Base-by-base conservation (phyloP, 345 rosid species). In the Pistacia integerrima region DNA sequence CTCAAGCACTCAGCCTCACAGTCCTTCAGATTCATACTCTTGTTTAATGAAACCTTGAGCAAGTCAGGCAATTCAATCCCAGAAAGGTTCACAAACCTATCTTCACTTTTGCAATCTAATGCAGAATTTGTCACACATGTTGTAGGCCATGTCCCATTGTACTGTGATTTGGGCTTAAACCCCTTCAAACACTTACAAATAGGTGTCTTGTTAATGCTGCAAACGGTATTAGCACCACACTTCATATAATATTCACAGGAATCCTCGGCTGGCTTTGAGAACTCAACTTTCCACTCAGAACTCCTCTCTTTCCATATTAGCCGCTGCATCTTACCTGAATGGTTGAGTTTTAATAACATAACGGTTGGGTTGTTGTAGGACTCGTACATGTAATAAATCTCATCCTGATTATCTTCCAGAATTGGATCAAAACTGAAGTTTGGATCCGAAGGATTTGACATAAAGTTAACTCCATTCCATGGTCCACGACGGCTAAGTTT, bases 401-500 rank as follows among this genome's bases (percentile, higher is more conserved):
- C 82, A 1, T 70, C 49, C 48, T 65, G 11, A 41, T 74, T 38
- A 0, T 76, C 36, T 3, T 74, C 51, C 75, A 83, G 66, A 36
- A 6, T 38, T 74, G 78, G 20, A 38, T 66, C 0, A 83, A 66
- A 36, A 63, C 11, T 57, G 22, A 38, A 35, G 11, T 18, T 64
- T 16, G 67, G 3, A 35, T 74, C 67, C 4, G 28, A 44, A 2
- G 83, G 88, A 0, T 35, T 49, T 22, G 85, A 86, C 16, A 73
- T 71, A 11, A 83, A 85, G 48, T 73, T 33, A 2, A 56, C 20
- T 20, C 89, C 90, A 72, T 83, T 85, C 89, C 86, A 85, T 4
- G 85, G 73, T 22, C 90, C 90, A 0, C 64, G 60, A 1, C 86
- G 52, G 22, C 52, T 78, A 7, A 5, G n/a, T 35, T 18, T 33